Conservation (phyloP, 1,284 basidiomycete genomes). For the Boletus mariae region DNA sequence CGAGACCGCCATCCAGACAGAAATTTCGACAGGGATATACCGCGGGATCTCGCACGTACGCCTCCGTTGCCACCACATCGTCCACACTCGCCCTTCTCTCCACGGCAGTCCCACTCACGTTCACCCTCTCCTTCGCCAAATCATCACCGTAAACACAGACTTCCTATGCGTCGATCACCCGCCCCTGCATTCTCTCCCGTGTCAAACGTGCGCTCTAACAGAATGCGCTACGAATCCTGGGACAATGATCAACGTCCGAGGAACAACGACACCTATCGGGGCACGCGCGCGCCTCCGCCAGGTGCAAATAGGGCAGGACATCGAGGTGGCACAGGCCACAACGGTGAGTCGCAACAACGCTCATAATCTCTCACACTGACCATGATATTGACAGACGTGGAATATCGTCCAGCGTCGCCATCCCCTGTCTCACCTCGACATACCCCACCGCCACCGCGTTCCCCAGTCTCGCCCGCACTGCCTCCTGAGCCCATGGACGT, state of each 20-base stretch:
- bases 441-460: constrained; percentile 27
- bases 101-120: constrained; percentile 18
- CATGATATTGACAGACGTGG: constrained; percentile 9
- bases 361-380: neutral
- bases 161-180: constrained; percentile 41
- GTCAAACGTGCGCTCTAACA: constrained; percentile 31
- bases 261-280: constrained; percentile 12
- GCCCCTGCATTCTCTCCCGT: constrained; percentile 36
- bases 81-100: constrained; percentile 23
- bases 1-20: constrained; percentile 26
- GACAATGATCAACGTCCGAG: constrained; percentile 24
- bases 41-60: constrained; percentile 29
- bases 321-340: constrained; percentile 9
- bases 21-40: constrained; percentile 22
- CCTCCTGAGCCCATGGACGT: constrained; percentile 41
- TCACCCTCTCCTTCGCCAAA: constrained; percentile 33
- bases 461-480: constrained; percentile 39
- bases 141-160: constrained; percentile 40
- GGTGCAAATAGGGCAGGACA: constrained; percentile 8
- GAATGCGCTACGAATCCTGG: constrained; percentile 30
- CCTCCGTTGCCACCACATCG: constrained; percentile 32
- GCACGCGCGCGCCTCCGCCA: constrained; percentile 3
- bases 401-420: constrained; percentile 22
- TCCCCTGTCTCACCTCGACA: constrained; percentile 23
- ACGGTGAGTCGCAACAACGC: constrained; percentile 13